These are phyloP conservation scores for Ascoidea asiatica DNA, from an alignment of 805 yeast genomes.

Conservation along the genomic window DNA sequence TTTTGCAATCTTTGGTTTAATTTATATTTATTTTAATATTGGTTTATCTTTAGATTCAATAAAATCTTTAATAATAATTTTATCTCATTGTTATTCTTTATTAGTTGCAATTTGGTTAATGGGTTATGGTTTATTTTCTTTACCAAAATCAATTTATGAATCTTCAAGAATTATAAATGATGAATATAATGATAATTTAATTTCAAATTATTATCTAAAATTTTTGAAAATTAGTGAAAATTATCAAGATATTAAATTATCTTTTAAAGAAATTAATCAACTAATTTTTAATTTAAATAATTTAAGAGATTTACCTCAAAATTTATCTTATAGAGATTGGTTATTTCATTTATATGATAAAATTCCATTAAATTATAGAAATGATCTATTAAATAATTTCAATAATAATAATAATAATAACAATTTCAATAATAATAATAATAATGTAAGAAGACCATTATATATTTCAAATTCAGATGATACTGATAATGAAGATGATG, in stretches of 20 bases:
- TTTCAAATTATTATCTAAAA: constrained; percentile 28
- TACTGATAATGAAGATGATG: neutral
- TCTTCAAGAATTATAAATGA: constrained; percentile 17
- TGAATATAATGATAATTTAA: constrained; percentile 22
- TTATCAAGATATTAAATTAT: constrained; percentile 47
- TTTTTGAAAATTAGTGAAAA: constrained; percentile 47
- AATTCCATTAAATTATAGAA: constrained; percentile 20
- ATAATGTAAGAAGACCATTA: too few species aligned
- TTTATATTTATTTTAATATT: constrained; percentile 44
- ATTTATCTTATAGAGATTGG: constrained; percentile 35
- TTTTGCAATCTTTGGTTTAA: constrained; percentile 35
- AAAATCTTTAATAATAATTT: constrained; percentile 56
- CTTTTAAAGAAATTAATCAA: constrained; percentile 36
- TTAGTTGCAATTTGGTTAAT: constrained; percentile 68
- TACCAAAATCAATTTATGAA: constrained; percentile 34
- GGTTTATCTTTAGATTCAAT: constrained; percentile 43
- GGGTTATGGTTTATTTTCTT: constrained; percentile 65
- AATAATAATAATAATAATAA: too few species aligned
- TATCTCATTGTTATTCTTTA: constrained; percentile 67
- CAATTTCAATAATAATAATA: neutral
- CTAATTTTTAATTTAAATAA: constrained; percentile 5
- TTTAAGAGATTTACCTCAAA: constrained; percentile 4
- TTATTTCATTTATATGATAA: constrained; percentile 38
- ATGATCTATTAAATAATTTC: too few species aligned
- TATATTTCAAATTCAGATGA: neutral